phyloP scores from a whole-genome alignment of 2,329 filamentous ascomycete species.

The Alternaria sp. region DNA sequence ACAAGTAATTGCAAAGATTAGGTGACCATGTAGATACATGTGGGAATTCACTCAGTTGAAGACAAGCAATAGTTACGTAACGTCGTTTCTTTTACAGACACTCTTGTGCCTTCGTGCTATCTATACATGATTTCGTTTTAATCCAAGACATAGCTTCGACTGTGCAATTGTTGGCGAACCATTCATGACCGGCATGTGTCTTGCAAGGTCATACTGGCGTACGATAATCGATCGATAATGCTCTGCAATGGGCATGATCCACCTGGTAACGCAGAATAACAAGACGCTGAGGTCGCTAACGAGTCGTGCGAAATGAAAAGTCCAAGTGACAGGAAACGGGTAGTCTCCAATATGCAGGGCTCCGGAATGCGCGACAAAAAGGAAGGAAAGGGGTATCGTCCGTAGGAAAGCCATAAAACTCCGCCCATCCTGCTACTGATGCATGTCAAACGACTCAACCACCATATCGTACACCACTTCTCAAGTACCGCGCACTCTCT shows the following conservation, averaged over 20 bases:
- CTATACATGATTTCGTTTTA: background rate
- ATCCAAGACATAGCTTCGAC: background rate
- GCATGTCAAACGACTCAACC: slow-evolving; percentile 22
- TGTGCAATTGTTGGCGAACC: background rate
- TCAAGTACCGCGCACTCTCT: slow-evolving; percentile 18
- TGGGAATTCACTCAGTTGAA: background rate
- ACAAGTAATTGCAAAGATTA: slow-evolving; percentile 12
- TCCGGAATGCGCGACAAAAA: slow-evolving; percentile 19
- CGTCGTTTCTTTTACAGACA: background rate
- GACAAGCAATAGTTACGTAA: background rate
- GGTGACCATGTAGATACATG: background rate
- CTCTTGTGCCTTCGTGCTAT: background rate
- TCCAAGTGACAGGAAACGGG: slow-evolving; percentile 4
- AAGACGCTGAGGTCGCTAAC: background rate
- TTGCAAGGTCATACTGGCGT: background rate
- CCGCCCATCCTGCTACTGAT: slow-evolving; percentile 15
- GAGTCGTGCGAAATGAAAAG: background rate
- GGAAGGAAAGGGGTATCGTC: slow-evolving; percentile 39
- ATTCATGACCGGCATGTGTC: background rate
- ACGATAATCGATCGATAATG: background rate
- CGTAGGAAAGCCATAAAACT: slow-evolving; percentile 27
- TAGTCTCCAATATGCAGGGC: slow-evolving; percentile 13
- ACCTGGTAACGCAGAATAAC: slow-evolving; percentile 3
- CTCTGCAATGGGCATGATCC: background rate
- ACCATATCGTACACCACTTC: slow-evolving; percentile 25